A percentile compares a stretch with the other conserved stretches of the same genome.
Evolutionary conservation across 108 stramenopile species (phyloP).

Genomic region (Mayamaea pseudoterrestris): DNA sequence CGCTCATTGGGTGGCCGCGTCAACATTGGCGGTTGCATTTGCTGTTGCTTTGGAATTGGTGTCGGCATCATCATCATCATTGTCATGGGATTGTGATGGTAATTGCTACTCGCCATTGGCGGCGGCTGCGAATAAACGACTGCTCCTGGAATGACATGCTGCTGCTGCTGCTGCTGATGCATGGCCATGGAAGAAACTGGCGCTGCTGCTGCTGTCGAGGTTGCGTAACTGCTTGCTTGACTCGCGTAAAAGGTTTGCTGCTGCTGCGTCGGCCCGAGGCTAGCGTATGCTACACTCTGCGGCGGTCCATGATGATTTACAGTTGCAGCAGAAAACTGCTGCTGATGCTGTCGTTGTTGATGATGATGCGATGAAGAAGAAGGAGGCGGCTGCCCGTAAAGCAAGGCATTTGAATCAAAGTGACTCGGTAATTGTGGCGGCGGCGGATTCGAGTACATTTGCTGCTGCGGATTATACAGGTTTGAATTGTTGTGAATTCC

Average conservation of each 20-base stretch:
- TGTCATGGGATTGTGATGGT: not conserved
- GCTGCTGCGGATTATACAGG: too few relatives aligned
- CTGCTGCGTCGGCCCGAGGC: not conserved
- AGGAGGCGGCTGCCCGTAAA: too few relatives aligned
- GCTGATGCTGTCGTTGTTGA: slow-evolving; percentile 13
- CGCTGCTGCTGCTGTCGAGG: not conserved
- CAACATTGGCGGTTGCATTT: slow-evolving; percentile 12
- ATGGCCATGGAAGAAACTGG: not conserved
- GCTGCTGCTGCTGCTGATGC: slow-evolving; percentile 5
- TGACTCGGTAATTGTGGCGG: too few relatives aligned
- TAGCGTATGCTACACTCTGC: not conserved
- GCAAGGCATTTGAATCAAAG: too few relatives aligned
- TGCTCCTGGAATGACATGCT: not conserved
- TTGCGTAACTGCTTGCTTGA: not conserved
- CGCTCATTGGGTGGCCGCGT: slow-evolving; percentile 50
- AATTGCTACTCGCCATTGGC: not conserved
- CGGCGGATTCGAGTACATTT: too few relatives aligned
- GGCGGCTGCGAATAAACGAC: not conserved
- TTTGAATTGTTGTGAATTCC: too few relatives aligned
- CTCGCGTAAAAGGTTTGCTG: not conserved
- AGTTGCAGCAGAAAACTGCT: slow-evolving; percentile 6
- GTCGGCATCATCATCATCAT: slow-evolving; percentile 14
- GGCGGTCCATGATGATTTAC: slow-evolving; percentile 1
- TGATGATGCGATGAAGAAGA: too few relatives aligned
- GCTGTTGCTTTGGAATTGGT: slow-evolving; percentile 2